Evolutionary conservation across 306 rosid genomes (phyloP).

Genomic region (Fragaria iinumae): DNA sequence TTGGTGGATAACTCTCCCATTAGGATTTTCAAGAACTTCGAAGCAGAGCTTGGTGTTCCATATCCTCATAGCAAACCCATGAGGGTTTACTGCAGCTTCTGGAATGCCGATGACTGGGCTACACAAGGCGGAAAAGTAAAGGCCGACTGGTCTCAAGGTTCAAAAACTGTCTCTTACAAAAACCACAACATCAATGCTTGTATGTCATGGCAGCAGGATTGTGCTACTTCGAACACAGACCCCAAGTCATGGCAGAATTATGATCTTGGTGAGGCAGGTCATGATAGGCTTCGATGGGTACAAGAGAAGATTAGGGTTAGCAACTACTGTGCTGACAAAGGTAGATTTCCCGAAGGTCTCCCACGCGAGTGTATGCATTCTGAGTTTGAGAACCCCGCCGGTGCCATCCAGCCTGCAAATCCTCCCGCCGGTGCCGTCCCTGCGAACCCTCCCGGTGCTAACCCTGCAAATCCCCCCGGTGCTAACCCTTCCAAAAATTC

Average conservation of each 20-base stretch:
- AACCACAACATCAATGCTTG: constrained; percentile 35
- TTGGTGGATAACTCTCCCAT: constrained; percentile 39
- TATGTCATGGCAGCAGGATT: neutral
- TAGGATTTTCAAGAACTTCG: constrained; percentile 41
- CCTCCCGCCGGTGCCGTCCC: neutral
- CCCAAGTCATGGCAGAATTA: constrained; percentile 3
- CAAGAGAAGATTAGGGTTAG: constrained; percentile 35
- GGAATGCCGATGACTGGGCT: constrained; percentile 18
- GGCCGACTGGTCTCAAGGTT: constrained; percentile 43
- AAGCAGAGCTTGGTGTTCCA: constrained; percentile 29
- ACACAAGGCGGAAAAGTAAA: constrained; percentile 45
- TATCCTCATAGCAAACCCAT: constrained; percentile 18
- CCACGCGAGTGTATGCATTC: constrained; percentile 31
- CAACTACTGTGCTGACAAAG: constrained; percentile 30
- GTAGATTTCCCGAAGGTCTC: constrained; percentile 36
- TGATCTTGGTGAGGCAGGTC: constrained; percentile 20
- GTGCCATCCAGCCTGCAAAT: neutral
- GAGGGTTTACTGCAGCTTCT: constrained; percentile 39
- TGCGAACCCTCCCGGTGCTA: neutral
- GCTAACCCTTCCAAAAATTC: too few relatives aligned
- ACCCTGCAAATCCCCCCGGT: too few relatives aligned
- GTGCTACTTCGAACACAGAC: neutral
- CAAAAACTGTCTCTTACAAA: constrained; percentile 39
- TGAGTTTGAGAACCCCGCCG: neutral
- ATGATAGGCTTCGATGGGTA: constrained; percentile 33